These are phyloP conservation scores for Porodaedalea pini DNA, from an alignment of 1,284 basidiomycete genomes.

Conservation along the genomic window DNA sequence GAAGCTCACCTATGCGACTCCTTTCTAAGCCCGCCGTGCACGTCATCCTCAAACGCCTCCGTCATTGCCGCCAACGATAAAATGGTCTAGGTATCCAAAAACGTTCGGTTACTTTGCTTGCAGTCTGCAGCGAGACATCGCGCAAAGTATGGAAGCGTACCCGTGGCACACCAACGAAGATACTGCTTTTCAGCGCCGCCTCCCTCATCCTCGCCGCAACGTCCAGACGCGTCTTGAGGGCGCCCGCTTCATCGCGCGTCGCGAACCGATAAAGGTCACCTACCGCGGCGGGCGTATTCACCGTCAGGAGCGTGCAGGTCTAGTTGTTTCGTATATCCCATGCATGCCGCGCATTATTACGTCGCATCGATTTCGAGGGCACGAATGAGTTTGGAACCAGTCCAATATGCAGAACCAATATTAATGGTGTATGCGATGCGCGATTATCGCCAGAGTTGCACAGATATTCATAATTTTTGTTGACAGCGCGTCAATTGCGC, in stretches of 20 bases:
- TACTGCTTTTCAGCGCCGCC: slow-evolving; percentile 88
- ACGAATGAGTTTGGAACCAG: too few relatives aligned
- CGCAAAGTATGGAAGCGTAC: slow-evolving; percentile 40
- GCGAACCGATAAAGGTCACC: slow-evolving; percentile 78
- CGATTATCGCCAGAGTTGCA: not conserved
- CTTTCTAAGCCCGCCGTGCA: slow-evolving; percentile 65
- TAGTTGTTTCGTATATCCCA: too few relatives aligned
- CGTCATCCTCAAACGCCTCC: slow-evolving; percentile 74
- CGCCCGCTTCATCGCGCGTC: slow-evolving; percentile 40
- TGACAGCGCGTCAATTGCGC: slow-evolving; percentile 13
- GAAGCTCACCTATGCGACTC: slow-evolving; percentile 59
- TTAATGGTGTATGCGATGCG: slow-evolving; percentile 4
- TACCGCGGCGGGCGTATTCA: slow-evolving; percentile 78
- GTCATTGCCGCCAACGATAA: slow-evolving; percentile 75
- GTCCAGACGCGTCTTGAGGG: slow-evolving; percentile 52
- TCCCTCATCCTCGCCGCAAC: slow-evolving; percentile 88
- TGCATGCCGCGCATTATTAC: slow-evolving; percentile 14
- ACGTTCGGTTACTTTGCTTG: slow-evolving; percentile 14
- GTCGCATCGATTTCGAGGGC: too few relatives aligned
- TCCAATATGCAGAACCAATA: too few relatives aligned
- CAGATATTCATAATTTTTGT: not conserved
- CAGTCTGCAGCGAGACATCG: not conserved
- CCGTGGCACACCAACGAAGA: slow-evolving; percentile 89
- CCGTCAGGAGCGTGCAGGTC: slow-evolving; percentile 81
- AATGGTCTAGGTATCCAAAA: slow-evolving; percentile 57